Evolutionary conservation across 2,329 filamentous ascomycete genomes (phyloP).

Genomic region (Rutstroemia sp.): DNA sequence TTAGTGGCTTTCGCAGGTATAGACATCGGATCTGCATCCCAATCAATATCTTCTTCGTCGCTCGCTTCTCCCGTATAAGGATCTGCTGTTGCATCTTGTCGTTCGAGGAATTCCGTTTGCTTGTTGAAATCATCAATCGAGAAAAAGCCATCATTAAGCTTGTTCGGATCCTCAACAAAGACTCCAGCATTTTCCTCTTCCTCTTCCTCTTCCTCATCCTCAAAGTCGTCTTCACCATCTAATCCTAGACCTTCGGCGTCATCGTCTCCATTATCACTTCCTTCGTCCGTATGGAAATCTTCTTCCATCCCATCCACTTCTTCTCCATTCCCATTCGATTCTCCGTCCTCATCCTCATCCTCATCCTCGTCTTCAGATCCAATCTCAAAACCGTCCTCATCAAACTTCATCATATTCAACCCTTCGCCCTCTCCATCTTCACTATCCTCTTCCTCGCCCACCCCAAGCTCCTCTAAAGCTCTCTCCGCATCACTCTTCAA

Average conservation of each 20-base stretch:
- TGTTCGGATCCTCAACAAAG: conserved; percentile 66
- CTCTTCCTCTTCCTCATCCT: conserved; percentile 30
- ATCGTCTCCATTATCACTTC: conserved; percentile 27
- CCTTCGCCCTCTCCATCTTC: conserved; percentile 32
- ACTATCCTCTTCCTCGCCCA: conserved; percentile 22
- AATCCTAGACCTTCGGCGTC: conserved; percentile 27
- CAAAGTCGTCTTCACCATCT: conserved; percentile 32
- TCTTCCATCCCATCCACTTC: conserved; percentile 32
- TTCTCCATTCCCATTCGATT: conserved; percentile 23
- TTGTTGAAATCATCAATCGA: conserved; percentile 97
- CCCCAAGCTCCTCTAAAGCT: conserved; percentile 33
- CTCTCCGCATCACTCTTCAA: conserved; percentile 46
- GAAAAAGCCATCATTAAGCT: conserved; percentile 96
- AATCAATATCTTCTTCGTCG: conserved; percentile 84
- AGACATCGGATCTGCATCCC: conserved; percentile 68
- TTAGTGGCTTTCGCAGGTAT: conserved; percentile 25
- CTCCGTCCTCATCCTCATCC: conserved; percentile 13
- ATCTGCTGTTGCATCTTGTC: conserved; percentile 72
- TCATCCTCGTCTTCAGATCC: conserved; percentile 27
- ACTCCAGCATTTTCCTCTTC: conserved; percentile 45
- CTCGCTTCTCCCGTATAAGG: conserved; percentile 65
- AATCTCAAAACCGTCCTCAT: conserved; percentile 35
- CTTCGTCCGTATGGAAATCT: conserved; percentile 26
- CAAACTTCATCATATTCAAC: conserved; percentile 32
- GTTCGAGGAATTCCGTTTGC: conserved; percentile 82